Evolutionary conservation across 192 early-diverging fungal genomes (phyloP), one percentile per base, ranked within the genome.

Genomic region (Coemansia javaensis): DNA sequence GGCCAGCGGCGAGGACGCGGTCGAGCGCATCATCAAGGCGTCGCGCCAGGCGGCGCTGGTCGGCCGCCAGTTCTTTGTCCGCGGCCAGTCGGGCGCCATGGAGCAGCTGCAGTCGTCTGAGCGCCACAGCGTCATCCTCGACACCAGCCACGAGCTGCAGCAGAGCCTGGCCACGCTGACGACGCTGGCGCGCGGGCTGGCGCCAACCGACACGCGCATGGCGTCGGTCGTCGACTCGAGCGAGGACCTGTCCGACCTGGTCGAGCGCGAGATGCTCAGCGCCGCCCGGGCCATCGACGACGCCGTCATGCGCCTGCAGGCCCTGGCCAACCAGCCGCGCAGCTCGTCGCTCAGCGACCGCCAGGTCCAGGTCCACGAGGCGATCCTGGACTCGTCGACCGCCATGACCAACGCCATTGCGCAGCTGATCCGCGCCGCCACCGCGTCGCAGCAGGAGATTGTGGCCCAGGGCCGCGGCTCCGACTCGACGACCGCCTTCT

Each of bases 401-500:
- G 93, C 90, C 4, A 79, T 98, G 66, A 98, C 89, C 28, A 91
- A 88, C 57, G 92, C 93, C 10, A 97, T 95, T 61, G 85, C 87
- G 21, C 82, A 94, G 59, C 79, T 99, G 42, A 99, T 99, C 52
- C 82, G 85, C 51, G 88, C 91, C 39, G 94, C 96, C 24, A 94
- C 91, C 2, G 90, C 84, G 28, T 90, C 91, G 18, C 96, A 99
- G 75, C 86, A 94, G 66, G 96, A 99, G 74, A 93, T 96, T 81
- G 96, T 96, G 5, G 83, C 88, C 0, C 89, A 97, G 63, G 92
- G 91, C 16, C 80, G 88, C 33, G 91, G 90, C 4, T 62, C 81
- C 0, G 83, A 82, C 33, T 81, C 88, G 11, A 86, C 81, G 44
- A 83, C 84, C 1, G 91, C 89, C 1, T 97, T 97, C 66, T 99